Evolutionary conservation across 805 yeast species (phyloP).

Genomic region (Yamadazyma olivae): DNA sequence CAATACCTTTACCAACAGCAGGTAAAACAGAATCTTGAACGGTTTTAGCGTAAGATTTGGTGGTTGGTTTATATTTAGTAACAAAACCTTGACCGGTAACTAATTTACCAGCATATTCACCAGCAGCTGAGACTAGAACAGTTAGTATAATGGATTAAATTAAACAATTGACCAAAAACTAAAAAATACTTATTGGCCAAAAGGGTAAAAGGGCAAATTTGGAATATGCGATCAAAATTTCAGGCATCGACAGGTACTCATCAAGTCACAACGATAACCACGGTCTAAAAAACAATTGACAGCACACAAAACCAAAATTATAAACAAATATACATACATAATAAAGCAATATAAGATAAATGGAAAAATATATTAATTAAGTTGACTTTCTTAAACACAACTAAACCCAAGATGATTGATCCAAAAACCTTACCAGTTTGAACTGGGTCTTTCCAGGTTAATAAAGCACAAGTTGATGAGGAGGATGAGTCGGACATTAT

Average conservation of each 20-base stretch:
- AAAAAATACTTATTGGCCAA: too few species aligned
- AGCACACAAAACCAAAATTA: neutral
- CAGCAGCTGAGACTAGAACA: constrained; percentile 55
- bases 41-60: constrained; percentile 31
- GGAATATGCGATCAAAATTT: neutral
- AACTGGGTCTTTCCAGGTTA: constrained; percentile 76
- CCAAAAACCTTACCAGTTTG: constrained; percentile 77
- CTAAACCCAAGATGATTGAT: constrained; percentile 50
- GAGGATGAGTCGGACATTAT: constrained; percentile 12
- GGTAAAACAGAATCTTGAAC: constrained; percentile 40
- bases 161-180: too few species aligned
- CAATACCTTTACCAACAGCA: constrained; percentile 42
- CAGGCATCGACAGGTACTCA: too few species aligned
- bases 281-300: too few species aligned
- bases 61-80: constrained; percentile 68
- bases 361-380: constrained; percentile 59
- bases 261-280: too few species aligned
- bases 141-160: constrained; percentile 22
- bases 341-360: constrained; percentile 55
- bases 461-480: constrained; percentile 29
- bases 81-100: constrained; percentile 80
- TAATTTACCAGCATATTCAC: constrained; percentile 72
- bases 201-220: too few species aligned
- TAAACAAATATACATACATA: constrained; percentile 27
- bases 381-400: constrained; percentile 62